These are phyloP conservation scores for Kwoniella sp. DNA, from an alignment of 768 basidiomycete genomes.

Conservation along the genomic window DNA sequence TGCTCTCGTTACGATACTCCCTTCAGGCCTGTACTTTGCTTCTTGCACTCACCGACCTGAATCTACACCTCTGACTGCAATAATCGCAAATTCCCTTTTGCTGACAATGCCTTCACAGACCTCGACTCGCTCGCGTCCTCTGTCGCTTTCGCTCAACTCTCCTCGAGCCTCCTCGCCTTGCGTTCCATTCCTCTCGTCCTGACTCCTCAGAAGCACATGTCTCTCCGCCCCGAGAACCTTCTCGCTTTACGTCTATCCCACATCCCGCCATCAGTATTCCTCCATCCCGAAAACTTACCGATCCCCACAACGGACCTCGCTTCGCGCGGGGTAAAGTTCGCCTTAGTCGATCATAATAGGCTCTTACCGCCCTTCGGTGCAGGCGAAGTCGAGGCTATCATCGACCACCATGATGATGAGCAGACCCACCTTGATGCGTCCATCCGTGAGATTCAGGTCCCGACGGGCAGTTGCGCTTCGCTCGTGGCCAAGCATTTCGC, in stretches of 20 bases:
- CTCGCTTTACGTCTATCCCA: constrained; percentile 68
- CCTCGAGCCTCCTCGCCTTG: constrained; percentile 63
- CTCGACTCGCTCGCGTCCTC: constrained; percentile 86
- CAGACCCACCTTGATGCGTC: constrained; percentile 63
- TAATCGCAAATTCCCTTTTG: neutral
- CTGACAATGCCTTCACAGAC: constrained; percentile 61
- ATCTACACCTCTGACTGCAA: neutral
- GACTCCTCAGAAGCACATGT: constrained; percentile 68
- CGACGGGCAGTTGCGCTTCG: constrained; percentile 75
- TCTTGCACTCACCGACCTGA: no score
- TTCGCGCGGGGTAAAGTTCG: constrained; percentile 63
- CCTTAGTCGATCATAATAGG: constrained; percentile 88
- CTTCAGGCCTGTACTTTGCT: no score
- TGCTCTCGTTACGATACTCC: no score
- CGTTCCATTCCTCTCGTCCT: constrained; percentile 73
- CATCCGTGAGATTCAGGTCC: constrained; percentile 67
- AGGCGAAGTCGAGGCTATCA: constrained; percentile 66
- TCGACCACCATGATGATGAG: constrained; percentile 95
- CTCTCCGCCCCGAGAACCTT: constrained; percentile 83
- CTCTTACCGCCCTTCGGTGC: constrained; percentile 58
- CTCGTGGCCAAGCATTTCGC: constrained; percentile 64
- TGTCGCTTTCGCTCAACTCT: constrained; percentile 78
- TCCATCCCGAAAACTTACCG: constrained; percentile 62
- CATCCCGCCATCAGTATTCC: constrained; percentile 38
- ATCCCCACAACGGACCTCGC: constrained; percentile 73